Conservation (phyloP, 2,329 filamentous ascomycete genomes). For the Talaromyces sp. region DNA sequence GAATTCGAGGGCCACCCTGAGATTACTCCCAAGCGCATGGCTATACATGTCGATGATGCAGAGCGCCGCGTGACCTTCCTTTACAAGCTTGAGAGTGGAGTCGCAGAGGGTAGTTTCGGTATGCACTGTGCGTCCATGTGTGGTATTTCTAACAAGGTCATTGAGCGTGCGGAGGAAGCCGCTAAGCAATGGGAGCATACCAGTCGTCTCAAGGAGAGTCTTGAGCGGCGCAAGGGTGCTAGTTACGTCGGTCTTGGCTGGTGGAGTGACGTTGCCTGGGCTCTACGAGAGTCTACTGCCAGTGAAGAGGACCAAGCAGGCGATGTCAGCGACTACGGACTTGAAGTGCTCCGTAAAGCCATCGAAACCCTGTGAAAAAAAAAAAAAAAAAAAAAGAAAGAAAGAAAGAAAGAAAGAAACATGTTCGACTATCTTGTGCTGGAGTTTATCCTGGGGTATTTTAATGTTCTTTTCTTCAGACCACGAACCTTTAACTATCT, state of each 20-base stretch:
- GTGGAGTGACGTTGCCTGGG: slow-evolving; percentile 81
- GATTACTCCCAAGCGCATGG: slow-evolving; percentile 84
- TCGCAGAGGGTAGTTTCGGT: slow-evolving; percentile 94
- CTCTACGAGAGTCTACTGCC: slow-evolving; percentile 61
- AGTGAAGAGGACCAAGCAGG: slow-evolving; percentile 35
- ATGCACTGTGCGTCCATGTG: slow-evolving; percentile 99
- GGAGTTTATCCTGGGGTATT: no score
- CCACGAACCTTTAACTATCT: no score
- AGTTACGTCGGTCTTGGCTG: slow-evolving; percentile 83
- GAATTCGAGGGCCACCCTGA: slow-evolving; percentile 92
- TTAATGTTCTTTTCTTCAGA: no score
- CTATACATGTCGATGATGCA: slow-evolving; percentile 86
- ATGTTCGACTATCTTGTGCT: neutral
- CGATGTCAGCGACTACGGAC: slow-evolving; percentile 51
- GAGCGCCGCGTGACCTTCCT: slow-evolving; percentile 90
- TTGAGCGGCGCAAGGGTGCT: slow-evolving; percentile 77
- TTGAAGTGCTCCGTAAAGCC: slow-evolving; percentile 61
- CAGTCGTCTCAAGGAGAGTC: slow-evolving; percentile 80
- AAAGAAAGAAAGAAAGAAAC: no score
- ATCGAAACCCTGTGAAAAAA: slow-evolving; percentile 56
- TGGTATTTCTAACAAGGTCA: slow-evolving; percentile 80
- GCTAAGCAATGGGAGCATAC: slow-evolving; percentile 96
- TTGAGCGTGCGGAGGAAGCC: slow-evolving; percentile 83
- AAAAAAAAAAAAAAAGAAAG: no score
- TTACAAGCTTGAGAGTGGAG: slow-evolving; percentile 89